A percentile compares a stretch with the other conserved stretches of the same genome.
These are phyloP conservation scores for Boletus pseudopeckii DNA, from an alignment of 768 basidiomycete species.

Conservation along the genomic window DNA sequence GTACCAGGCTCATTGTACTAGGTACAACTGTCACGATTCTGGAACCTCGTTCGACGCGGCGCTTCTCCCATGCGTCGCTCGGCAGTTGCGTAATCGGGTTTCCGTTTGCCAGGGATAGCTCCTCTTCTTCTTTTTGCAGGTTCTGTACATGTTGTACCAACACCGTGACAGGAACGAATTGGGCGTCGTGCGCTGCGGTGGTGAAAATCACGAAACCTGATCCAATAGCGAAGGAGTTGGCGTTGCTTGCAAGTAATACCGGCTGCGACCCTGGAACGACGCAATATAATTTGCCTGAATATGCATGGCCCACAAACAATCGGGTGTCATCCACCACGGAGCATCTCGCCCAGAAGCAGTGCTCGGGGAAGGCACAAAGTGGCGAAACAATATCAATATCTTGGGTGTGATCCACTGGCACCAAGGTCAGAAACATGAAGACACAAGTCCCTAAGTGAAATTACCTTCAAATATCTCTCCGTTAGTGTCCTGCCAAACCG, in stretches of 20 bases:
- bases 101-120: slow-evolving; percentile 26
- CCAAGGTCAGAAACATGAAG: slow-evolving; percentile 7
- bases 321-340: slow-evolving; percentile 10
- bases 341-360: slow-evolving; percentile 49
- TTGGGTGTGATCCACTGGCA: slow-evolving; percentile 17
- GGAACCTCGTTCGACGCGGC: slow-evolving; percentile 87
- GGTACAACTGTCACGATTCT: slow-evolving; percentile 86
- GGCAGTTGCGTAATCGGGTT: slow-evolving; percentile 11
- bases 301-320: slow-evolving; percentile 62
- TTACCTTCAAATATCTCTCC: slow-evolving; percentile 51
- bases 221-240: slow-evolving; percentile 69
- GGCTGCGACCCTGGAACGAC: slow-evolving; percentile 32
- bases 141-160: slow-evolving; percentile 11
- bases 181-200: slow-evolving; percentile 75
- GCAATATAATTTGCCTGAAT: slow-evolving; percentile 62
- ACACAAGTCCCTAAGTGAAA: neutral
- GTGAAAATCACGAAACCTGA: slow-evolving; percentile 83
- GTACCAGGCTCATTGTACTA: slow-evolving; percentile 80
- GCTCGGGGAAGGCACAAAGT: slow-evolving; percentile 50
- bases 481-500: slow-evolving; percentile 42
- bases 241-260: slow-evolving; percentile 45
- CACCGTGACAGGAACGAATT: slow-evolving; percentile 53
- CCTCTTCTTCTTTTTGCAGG: slow-evolving; percentile 15
- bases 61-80: slow-evolving; percentile 53
- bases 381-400: slow-evolving; percentile 17